Evolutionary conservation across 2,329 filamentous ascomycete genomes (phyloP).

Genomic region (Arthrocladium fulminans): DNA sequence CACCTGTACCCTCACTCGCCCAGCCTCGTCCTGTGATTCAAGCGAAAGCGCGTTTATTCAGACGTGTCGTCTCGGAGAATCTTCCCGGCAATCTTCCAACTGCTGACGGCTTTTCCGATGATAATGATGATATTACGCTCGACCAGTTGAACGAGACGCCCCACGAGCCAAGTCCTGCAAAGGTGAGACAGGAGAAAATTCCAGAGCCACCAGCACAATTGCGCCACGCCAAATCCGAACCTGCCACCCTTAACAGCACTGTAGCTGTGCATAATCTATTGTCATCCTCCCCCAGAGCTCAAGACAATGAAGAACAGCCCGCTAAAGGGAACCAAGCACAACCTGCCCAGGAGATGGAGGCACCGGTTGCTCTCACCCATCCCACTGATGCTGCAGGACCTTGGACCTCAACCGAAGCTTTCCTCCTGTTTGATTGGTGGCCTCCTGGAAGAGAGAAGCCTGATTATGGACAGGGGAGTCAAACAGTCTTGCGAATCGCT

Average conservation of each 20-base stretch:
- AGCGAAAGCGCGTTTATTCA: conserved; percentile 10
- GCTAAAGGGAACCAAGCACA: background rate
- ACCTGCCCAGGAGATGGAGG: background rate
- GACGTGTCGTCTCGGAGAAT: conserved; percentile 16
- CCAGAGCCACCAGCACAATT: conserved; percentile 11
- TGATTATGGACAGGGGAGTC: conserved; percentile 4
- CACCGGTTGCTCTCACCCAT: background rate
- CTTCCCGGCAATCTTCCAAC: background rate
- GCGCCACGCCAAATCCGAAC: conserved; percentile 13
- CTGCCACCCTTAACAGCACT: background rate
- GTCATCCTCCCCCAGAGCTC: background rate
- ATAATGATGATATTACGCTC: conserved; percentile 12
- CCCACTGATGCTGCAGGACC: conserved; percentile 11
- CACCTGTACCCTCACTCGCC: background rate
- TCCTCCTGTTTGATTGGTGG: conserved; percentile 22
- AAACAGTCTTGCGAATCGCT: background rate
- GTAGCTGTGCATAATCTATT: background rate
- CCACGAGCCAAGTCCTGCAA: background rate
- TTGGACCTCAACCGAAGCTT: conserved; percentile 24
- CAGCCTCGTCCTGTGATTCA: background rate
- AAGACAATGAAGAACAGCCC: background rate
- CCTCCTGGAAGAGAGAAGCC: conserved; percentile 16
- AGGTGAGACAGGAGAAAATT: background rate
- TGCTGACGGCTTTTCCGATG: background rate
- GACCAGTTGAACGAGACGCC: conserved; percentile 4